Conservation (phyloP, 1,139 yeast species). For the Hemisphaericaspora xylanilytica region DNA sequence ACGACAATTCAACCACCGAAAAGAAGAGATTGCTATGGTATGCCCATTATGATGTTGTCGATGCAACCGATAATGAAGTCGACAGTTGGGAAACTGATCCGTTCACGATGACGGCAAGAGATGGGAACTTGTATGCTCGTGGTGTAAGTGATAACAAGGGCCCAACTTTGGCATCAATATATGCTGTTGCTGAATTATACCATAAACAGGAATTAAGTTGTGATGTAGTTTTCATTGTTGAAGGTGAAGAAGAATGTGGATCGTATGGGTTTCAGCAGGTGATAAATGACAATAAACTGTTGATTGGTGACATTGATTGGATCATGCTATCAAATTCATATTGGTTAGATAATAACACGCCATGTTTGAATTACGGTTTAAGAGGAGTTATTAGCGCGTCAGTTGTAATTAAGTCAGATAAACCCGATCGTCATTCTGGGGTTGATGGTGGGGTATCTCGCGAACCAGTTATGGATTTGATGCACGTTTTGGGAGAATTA, state of each 20-base stretch:
- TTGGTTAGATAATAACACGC: conserved; percentile 87
- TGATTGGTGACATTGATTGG: conserved; percentile 81
- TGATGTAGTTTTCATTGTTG: conserved; percentile 81
- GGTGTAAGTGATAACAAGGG: conserved; percentile 97
- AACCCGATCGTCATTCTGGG: conserved; percentile 92
- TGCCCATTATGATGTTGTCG: conserved; percentile 95
- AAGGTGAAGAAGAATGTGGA: conserved; percentile 96
- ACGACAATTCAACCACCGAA: conserved; percentile 13
- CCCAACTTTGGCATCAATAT: conserved; percentile 85
- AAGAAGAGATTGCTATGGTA: conserved; percentile 65
- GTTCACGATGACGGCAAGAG: conserved; percentile 65
- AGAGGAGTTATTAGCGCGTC: conserved; percentile 86
- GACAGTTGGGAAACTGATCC: conserved; percentile 79
- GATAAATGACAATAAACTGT: conserved; percentile 44
- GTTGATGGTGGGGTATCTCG: conserved; percentile 90
- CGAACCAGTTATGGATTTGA: conserved; percentile 87
- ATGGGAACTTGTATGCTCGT: conserved; percentile 87
- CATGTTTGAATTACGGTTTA: conserved; percentile 90
- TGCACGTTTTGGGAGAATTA: conserved; percentile 65
- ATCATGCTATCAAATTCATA: conserved; percentile 84
- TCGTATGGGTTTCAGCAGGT: conserved; percentile 79
- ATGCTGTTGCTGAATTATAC: conserved; percentile 75
- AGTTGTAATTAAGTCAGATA: conserved; percentile 65
- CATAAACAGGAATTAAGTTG: conserved; percentile 52
- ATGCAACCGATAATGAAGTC: conserved; percentile 42